Base-by-base conservation (phyloP, 176 grass and related monocot species). In the Saccharum officinarum region DNA sequence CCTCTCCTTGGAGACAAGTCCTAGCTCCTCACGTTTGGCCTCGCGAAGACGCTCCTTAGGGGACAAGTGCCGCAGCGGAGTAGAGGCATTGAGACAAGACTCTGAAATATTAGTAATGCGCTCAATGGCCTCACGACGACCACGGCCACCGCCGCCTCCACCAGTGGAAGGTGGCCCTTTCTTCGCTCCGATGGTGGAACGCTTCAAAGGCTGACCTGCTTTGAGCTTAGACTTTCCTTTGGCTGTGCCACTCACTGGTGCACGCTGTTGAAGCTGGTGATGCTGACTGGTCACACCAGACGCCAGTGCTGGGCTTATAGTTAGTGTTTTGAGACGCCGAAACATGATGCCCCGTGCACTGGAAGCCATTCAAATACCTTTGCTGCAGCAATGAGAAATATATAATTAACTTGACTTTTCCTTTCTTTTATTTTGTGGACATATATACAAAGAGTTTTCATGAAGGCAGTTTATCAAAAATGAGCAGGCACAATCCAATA, bases 141-240 rank as follows among this genome's bases (percentile, higher is more conserved):
- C 80, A 63, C 84, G 80, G 10, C 86, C 88, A 39, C 82, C 50
- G 4, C 73, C 76, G 9, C 47, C 47, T 2, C 79, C 85, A 7
- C 76, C 88, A 73, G 78, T 50, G 14, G 79, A 83, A 75, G 85
- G 80, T 0, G n/a, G 15, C 12, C 87, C 71, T 71, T 90, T 92
- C 85, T 94, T 92, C 10, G 59, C 59, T 65, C 68, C 80, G 6
- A 97, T 63, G 38, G 87, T 31, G 28, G 76, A 85, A 28, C 92
- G 89, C 87, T 92, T 97, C 65, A 90, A 75, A 9, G 78, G 69
- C 75, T 90, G 75, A 0, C 89, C 89, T 11, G 73, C 12, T 78
- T 97, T 97, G 75, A 94, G 84, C 61, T 94, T 94, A 46, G 26
- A 76, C 85, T 97, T 97, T 67, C 94, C 94, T 77, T 97, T 97